These are phyloP conservation scores for Cryptomeria japonica DNA, from an alignment of 75 land plant species.

Conservation along the genomic window DNA sequence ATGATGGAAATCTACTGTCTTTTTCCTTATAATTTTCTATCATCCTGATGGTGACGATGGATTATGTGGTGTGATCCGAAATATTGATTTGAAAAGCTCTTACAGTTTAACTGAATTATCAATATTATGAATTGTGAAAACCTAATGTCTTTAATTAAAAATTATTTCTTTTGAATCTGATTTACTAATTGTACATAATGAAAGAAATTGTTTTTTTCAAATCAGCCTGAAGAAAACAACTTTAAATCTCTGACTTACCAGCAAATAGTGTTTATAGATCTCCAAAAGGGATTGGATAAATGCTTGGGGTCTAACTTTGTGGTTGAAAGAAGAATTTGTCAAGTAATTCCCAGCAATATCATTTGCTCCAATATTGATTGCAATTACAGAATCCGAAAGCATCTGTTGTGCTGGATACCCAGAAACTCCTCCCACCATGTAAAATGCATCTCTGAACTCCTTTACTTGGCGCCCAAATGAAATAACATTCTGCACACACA, in stretches of 20 bases:
- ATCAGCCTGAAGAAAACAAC: neutral
- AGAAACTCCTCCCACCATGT: neutral
- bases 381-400: neutral
- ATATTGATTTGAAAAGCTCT: too few relatives aligned
- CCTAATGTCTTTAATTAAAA: too few relatives aligned
- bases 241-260: neutral
- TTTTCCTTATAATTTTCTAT: too few relatives aligned
- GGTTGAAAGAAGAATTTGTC: neutral
- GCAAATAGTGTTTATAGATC: neutral
- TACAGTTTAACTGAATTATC: too few relatives aligned
- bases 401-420: slow-evolving; percentile 1
- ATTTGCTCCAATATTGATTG: slow-evolving; percentile 10
- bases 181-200: too few relatives aligned
- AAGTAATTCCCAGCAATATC: slow-evolving; percentile 5
- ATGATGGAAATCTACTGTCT: too few relatives aligned
- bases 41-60: too few relatives aligned
- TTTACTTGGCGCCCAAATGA: slow-evolving; percentile 8
- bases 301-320: neutral
- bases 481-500: slow-evolving; percentile 1
- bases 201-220: neutral
- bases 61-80: too few relatives aligned
- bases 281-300: neutral
- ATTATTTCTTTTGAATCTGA: too few relatives aligned
- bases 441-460: neutral
- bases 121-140: too few relatives aligned